These are phyloP conservation scores for Meyerozyma guilliermondii DNA, from an alignment of 1,139 yeast species.

Conservation along the genomic window DNA sequence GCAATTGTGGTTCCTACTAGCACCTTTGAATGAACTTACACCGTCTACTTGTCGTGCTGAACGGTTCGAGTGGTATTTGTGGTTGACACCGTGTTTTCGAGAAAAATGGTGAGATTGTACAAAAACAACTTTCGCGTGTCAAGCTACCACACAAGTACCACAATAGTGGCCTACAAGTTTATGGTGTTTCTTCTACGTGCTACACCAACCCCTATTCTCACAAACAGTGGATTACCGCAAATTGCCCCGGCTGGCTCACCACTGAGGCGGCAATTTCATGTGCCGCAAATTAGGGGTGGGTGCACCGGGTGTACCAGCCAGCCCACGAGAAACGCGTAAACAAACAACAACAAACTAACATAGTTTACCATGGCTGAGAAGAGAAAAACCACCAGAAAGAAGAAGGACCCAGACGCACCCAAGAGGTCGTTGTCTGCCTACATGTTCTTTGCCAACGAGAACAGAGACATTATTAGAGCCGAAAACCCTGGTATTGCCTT, in stretches of 20 bases:
- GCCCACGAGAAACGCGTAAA: not conserved
- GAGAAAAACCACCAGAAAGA: slow-evolving; percentile 46
- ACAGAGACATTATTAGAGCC: slow-evolving; percentile 90
- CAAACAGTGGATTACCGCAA: too few species aligned
- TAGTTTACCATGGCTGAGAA: slow-evolving; percentile 26
- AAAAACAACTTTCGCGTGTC: not conserved
- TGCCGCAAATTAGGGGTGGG: not conserved
- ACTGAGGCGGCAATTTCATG: not conserved
- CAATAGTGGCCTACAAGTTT: not conserved
- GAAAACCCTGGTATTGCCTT: slow-evolving; percentile 93
- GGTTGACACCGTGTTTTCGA: not conserved
- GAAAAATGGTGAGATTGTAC: too few species aligned
- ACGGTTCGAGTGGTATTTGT: not conserved
- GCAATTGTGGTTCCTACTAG: not conserved
- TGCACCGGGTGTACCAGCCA: not conserved
- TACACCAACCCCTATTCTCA: too few species aligned
- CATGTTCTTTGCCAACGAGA: slow-evolving; percentile 97
- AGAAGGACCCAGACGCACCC: slow-evolving; percentile 96
- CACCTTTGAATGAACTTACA: not conserved
- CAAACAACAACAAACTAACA: slow-evolving; percentile 9
- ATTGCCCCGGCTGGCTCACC: too few species aligned
- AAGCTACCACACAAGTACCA: not conserved
- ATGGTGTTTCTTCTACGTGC: too few species aligned
- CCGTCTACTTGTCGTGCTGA: not conserved
- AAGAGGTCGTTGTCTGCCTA: slow-evolving; percentile 97